Evolutionary conservation across 192 early-diverging fungal species (phyloP).

Genomic region (Backusella tarrabulga): DNA sequence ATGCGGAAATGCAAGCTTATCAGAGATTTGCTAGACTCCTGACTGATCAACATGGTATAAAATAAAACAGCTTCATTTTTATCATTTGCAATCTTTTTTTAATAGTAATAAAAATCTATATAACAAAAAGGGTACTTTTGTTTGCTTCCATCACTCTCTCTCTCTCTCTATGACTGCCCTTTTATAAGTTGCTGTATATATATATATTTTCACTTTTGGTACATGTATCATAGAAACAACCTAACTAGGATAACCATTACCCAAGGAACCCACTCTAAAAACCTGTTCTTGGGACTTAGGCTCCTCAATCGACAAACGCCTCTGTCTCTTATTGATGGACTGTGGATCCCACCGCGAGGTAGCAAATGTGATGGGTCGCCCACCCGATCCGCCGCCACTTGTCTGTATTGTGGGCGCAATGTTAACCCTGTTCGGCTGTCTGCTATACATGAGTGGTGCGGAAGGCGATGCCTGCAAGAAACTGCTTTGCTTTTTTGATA

Average conservation of each 20-base stretch:
- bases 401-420: conserved; percentile 1
- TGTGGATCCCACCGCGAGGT: conserved; percentile 13
- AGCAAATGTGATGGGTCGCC: conserved; percentile 20
- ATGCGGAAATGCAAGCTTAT: not conserved
- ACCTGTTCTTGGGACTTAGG: conserved; percentile 9
- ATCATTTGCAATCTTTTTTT: not conserved
- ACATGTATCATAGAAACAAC: not conserved
- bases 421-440: not conserved
- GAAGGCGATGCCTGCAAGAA: not conserved
- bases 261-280: conserved; percentile 9
- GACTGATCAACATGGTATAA: too few species aligned
- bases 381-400: conserved; percentile 5
- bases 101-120: not conserved
- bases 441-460: not conserved
- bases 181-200: too few species aligned
- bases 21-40: not conserved
- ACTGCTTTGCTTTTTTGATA: not conserved
- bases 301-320: conserved; percentile 6
- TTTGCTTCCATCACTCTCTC: too few species aligned
- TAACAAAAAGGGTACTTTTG: not conserved
- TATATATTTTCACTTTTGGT: too few species aligned
- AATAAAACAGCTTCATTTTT: not conserved
- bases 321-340: conserved; percentile 17
- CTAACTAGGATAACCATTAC: not conserved
- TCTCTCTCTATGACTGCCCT: too few species aligned